Percentiles rank a stretch among this genome's conserved stretches.
Conservation (phyloP, 2,329 filamentous ascomycete species). For the Alternaria burnsii region DNA sequence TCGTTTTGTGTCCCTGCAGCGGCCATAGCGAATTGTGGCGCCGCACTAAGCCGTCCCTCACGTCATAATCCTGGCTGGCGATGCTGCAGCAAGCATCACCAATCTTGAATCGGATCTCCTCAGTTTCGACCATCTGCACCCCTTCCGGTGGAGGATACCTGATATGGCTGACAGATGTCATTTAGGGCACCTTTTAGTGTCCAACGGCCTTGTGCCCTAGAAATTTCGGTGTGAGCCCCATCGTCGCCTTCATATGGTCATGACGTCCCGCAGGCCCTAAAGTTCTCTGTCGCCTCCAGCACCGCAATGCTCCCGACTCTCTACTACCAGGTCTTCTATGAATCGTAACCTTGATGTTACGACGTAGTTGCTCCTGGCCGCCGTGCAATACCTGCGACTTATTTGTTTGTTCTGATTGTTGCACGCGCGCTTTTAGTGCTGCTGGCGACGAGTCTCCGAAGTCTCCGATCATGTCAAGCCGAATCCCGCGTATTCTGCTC, state of each 20-base stretch:
- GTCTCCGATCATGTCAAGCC: slow-evolving; percentile 29
- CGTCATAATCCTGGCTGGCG: slow-evolving; percentile 30
- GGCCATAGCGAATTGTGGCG: slow-evolving; percentile 25
- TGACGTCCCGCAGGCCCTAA: slow-evolving; percentile 31
- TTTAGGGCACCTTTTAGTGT: slow-evolving; percentile 31
- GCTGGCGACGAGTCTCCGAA: slow-evolving; percentile 13
- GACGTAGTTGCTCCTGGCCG: slow-evolving; percentile 44
- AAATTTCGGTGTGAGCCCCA: slow-evolving; percentile 31
- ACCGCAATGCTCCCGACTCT: slow-evolving; percentile 30
- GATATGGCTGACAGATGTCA: slow-evolving; percentile 40
- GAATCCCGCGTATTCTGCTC: slow-evolving; percentile 63
- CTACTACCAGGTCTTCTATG: slow-evolving; percentile 22
- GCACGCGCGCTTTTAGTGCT: slow-evolving; percentile 22
- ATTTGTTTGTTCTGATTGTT: slow-evolving; percentile 37
- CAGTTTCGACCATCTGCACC: slow-evolving; percentile 34
- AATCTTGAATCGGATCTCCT: slow-evolving; percentile 39
- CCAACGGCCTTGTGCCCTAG: slow-evolving; percentile 30
- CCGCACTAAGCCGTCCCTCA: slow-evolving; percentile 20
- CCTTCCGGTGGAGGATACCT: slow-evolving; percentile 27
- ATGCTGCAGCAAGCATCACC: slow-evolving; percentile 34
- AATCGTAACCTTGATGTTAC: slow-evolving; percentile 39
- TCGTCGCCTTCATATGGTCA: slow-evolving; percentile 29
- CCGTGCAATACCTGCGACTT: slow-evolving; percentile 38
- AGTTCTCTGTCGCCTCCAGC: slow-evolving; percentile 23
- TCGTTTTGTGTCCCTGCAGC: slow-evolving; percentile 33